Evolutionary conservation across 176 grass and related monocot genomes (phyloP).

Genomic region (Triticum turgidum): DNA sequence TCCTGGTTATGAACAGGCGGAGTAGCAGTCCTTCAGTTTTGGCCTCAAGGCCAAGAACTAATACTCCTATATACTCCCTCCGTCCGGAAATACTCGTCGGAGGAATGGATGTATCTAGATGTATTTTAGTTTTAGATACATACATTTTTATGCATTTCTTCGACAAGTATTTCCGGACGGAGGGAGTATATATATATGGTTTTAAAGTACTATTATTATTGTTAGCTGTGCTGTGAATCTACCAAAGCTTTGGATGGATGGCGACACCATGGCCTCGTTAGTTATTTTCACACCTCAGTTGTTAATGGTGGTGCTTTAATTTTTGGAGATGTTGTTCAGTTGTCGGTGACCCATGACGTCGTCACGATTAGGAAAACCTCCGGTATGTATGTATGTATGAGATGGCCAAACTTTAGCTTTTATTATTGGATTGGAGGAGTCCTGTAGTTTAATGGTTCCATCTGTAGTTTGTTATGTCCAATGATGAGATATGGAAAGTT

Average conservation of each 20-base stretch:
- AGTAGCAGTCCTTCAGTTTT: not conserved
- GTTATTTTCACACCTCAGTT: not conserved
- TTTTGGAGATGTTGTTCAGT: not conserved
- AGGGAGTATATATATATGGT: too few relatives aligned
- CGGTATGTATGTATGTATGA: not conserved
- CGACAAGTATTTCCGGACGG: too few relatives aligned
- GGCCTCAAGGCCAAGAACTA: too few relatives aligned
- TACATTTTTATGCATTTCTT: too few relatives aligned
- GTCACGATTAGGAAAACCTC: slow-evolving; percentile 3
- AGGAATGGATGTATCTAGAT: too few relatives aligned
- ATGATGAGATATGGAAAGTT: not conserved
- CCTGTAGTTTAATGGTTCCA: not conserved
- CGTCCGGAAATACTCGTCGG: too few relatives aligned
- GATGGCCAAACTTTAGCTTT: not conserved
- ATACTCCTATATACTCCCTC: too few relatives aligned
- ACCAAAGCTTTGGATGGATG: not conserved
- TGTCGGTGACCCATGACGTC: not conserved
- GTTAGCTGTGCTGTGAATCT: not conserved
- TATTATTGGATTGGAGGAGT: not conserved
- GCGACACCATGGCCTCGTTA: not conserved
- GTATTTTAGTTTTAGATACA: too few relatives aligned
- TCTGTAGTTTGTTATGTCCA: not conserved
- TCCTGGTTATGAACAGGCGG: not conserved
- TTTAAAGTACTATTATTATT: too few relatives aligned
- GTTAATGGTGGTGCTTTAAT: not conserved